Conservation (phyloP, 306 rosid genomes). For the Hylodesmum podocarpum region DNA sequence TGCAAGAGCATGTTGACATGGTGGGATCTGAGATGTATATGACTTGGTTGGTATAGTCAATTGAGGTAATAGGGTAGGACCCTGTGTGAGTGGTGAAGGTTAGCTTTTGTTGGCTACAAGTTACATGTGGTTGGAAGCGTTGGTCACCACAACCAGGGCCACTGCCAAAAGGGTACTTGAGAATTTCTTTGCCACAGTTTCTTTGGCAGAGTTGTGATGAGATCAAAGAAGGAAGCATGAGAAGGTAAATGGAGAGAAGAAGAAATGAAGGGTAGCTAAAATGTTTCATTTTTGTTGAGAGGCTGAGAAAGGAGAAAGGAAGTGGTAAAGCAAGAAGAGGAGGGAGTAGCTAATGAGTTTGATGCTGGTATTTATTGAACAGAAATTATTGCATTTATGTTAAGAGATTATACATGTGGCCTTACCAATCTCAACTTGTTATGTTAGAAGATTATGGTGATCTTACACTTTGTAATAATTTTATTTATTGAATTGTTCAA, state of each 20-base stretch:
- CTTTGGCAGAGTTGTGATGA: constrained; percentile 64
- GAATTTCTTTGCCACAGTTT: constrained; percentile 59
- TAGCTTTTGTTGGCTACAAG: constrained; percentile 55
- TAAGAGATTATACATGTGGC: too few species aligned
- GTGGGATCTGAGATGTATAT: constrained; percentile 76
- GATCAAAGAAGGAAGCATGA: constrained; percentile 33
- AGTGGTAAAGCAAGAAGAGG: constrained; percentile 1
- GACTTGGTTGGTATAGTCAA: constrained; percentile 63
- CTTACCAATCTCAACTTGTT: too few species aligned
- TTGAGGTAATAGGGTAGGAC: constrained; percentile 59
- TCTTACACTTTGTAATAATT: too few species aligned
- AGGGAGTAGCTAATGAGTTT: constrained; percentile 5
- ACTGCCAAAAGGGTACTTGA: constrained; percentile 72
- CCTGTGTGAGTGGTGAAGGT: constrained; percentile 78
- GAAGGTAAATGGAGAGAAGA: constrained; percentile 30
- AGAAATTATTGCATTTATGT: too few species aligned
- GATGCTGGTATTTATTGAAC: constrained; percentile 8
- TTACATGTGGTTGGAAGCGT: constrained; percentile 58
- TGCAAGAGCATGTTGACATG: constrained; percentile 80
- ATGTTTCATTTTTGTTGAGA: constrained; percentile 35
- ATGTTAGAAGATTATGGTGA: too few species aligned
- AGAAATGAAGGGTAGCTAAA: constrained; percentile 8
- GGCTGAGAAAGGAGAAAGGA: neutral
- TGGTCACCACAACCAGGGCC: constrained; percentile 72
- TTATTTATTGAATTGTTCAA: constrained; percentile 31